Conservation (phyloP, 2,329 filamentous ascomycete genomes). For the Monilinia fructicola region DNA sequence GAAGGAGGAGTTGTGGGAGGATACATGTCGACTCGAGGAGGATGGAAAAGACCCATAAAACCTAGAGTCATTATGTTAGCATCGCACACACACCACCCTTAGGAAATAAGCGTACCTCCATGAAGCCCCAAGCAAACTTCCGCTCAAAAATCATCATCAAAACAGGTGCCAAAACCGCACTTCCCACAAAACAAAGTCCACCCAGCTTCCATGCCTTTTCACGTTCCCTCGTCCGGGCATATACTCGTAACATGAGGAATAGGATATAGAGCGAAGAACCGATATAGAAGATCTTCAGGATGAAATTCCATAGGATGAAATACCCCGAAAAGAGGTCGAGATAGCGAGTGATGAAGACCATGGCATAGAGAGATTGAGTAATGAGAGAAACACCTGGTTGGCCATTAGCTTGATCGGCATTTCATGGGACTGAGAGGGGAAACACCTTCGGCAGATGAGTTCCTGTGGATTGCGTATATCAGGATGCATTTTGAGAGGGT, state of each 20-base stretch:
- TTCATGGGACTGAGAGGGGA: neutral
- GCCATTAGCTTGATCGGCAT: neutral
- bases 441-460: conserved; percentile 77
- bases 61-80: conserved; percentile 47
- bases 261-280: conserved; percentile 82
- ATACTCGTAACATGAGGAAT: conserved; percentile 81
- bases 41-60: conserved; percentile 84
- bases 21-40: conserved; percentile 90
- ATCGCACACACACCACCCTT: neutral
- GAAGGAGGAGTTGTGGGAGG: conserved; percentile 84
- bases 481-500: conserved; percentile 84
- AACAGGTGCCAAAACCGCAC: conserved; percentile 68
- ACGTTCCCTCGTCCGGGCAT: conserved; percentile 80
- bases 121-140: conserved; percentile 49
- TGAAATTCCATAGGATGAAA: conserved; percentile 66
- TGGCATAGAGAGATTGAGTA: conserved; percentile 81
- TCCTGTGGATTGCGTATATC: conserved; percentile 85
- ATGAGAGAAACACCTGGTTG: conserved; percentile 70
- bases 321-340: conserved; percentile 67
- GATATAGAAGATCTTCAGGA: conserved; percentile 90
- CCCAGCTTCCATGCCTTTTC: conserved; percentile 95
- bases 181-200: conserved; percentile 64
- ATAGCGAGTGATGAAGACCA: conserved; percentile 86
- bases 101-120: conserved; percentile 46
- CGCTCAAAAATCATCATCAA: conserved; percentile 66